These are phyloP conservation scores for Diaporthe citrichinensis DNA, from an alignment of 2,329 filamentous ascomycete species.

Conservation along the genomic window DNA sequence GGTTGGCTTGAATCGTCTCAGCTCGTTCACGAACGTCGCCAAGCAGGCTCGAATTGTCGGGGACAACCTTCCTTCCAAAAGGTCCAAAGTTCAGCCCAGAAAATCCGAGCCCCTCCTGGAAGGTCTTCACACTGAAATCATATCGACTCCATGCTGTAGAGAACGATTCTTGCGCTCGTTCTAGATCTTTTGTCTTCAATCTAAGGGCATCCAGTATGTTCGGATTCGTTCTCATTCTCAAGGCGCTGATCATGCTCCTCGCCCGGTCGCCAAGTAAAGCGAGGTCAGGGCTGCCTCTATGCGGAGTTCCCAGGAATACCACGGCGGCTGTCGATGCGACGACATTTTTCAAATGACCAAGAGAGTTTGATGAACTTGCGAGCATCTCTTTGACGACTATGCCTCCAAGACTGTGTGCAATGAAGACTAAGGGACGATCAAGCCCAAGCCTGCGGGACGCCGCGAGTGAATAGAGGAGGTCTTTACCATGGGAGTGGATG, in stretches of 20 bases:
- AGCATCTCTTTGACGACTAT: conserved; percentile 13
- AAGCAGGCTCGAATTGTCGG: background rate
- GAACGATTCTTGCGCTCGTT: background rate
- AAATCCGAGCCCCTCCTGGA: background rate
- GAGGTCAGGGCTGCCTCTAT: background rate
- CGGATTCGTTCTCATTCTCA: background rate
- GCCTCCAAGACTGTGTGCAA: conserved; percentile 12
- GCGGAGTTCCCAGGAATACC: background rate
- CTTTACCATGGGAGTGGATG: background rate
- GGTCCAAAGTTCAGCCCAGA: background rate
- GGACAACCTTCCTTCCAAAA: conserved; percentile 4
- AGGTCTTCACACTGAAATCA: background rate
- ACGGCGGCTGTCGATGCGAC: background rate
- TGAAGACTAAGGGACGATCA: background rate
- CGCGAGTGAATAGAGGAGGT: background rate
- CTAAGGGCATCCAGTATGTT: background rate
- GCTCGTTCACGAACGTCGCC: conserved; percentile 8
- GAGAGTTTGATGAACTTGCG: background rate
- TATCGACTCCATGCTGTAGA: background rate
- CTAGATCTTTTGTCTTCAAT: background rate
- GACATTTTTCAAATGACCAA: background rate
- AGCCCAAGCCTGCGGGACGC: background rate
- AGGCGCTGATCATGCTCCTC: background rate
- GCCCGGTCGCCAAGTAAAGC: background rate
- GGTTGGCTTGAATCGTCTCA: conserved; percentile 1